A percentile compares a stretch with the other conserved stretches of the same genome.
These are phyloP conservation scores for Rhododendron mucronatum DNA, from an alignment of 148 eudicot species.

Conservation along the genomic window DNA sequence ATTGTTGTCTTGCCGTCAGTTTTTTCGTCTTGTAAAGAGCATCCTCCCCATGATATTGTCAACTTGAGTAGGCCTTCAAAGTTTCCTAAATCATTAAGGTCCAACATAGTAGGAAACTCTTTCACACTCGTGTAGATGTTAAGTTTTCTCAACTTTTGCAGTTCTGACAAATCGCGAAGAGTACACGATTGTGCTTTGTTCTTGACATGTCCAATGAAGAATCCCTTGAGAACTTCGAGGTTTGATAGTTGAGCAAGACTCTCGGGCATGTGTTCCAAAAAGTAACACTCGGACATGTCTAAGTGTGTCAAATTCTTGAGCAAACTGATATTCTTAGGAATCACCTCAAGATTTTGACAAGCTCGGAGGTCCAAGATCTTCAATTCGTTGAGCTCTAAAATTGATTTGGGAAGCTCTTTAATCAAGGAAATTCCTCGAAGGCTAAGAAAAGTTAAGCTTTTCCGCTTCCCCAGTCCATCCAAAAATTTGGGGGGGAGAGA, in stretches of 20 bases:
- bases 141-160: too few relatives aligned
- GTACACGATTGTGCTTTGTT: too few relatives aligned
- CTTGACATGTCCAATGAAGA: too few relatives aligned
- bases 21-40: too few relatives aligned
- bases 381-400: slow-evolving; percentile 23
- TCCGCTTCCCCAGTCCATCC: too few relatives aligned
- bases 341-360: slow-evolving; percentile 16
- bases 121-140: too few relatives aligned
- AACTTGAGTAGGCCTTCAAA: slow-evolving; percentile 18
- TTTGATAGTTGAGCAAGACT: slow-evolving; percentile 10
- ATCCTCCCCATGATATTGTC: slow-evolving; percentile 7
- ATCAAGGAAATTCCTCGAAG: slow-evolving; percentile 26
- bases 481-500: too few relatives aligned
- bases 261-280: slow-evolving; percentile 37
- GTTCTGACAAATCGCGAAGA: too few relatives aligned
- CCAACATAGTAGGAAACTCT: background rate
- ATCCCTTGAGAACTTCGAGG: too few relatives aligned
- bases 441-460: too few relatives aligned
- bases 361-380: slow-evolving; percentile 26
- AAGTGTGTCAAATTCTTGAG: slow-evolving; percentile 35
- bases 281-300: slow-evolving; percentile 16
- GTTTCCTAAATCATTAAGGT: slow-evolving; percentile 26
- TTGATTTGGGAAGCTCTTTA: slow-evolving; percentile 17
- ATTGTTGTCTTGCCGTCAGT: too few relatives aligned
- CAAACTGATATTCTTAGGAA: slow-evolving; percentile 26